Base-by-base conservation (phyloP, 495 filamentous ascomycete genomes). In the Xylaria venustula region DNA sequence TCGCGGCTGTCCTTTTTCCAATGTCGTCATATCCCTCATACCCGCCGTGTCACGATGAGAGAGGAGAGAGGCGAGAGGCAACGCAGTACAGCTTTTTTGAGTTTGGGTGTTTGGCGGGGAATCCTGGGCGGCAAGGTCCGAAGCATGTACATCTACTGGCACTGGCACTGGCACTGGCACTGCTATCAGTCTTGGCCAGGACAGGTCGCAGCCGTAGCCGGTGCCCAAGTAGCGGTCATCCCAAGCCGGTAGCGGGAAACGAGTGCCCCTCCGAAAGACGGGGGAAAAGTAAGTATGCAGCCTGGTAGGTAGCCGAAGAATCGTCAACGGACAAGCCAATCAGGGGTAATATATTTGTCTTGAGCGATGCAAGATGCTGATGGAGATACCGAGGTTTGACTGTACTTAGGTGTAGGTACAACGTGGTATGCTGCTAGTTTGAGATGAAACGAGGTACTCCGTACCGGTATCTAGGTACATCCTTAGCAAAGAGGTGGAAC, bases 201-300 rank as follows among this genome's bases (percentile, higher is more conserved):
- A 60, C n/a, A 60, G 37, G 47, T 37, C 40, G 57, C 57, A 60
- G 57, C 48, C 48, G 56, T 25, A 42, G 23, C 28, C 20, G 40
- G 28, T 23, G 17, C 34, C 9, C n/a, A 52, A 23, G 28, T 30
- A 46, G 40, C 34, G 56, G 56, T 50, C 46, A 41, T 30, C 34
- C 1, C 20, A 32, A 23, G 22, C 54, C 45, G 54, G 54, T 58
- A 58, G 54, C 54, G 54, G 54, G 54, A 57, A 22, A 14, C 25
- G 48, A 28, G 30, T 49, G 44, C 42, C 54, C 32, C 28, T 26
- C 20, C 20, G 41, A 58, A 12, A 26, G 42, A 58, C 53, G 25
- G 53, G 40, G 26, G 53, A 55, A n/a, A n/a, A n/a, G n/a, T 42
- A 52, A 58, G 37, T 9, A 42, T 47, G 32, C 46, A 50, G 41